Conservation (phyloP, 2,329 filamentous ascomycete genomes). For the Exophiala bonariae region DNA sequence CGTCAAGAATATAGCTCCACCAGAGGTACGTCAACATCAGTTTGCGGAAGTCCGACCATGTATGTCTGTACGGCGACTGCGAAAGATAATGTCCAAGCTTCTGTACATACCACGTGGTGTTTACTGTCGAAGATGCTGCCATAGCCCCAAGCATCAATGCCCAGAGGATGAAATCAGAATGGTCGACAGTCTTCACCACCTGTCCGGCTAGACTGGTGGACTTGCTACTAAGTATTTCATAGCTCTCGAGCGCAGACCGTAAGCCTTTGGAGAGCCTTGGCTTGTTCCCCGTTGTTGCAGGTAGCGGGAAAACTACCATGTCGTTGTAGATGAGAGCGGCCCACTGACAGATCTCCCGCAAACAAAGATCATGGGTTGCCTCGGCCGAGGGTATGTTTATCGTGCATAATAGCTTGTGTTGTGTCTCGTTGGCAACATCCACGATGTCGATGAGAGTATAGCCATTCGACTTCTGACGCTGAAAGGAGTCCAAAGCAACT, state of each 20-base stretch:
- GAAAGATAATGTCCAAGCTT: constrained; percentile 9
- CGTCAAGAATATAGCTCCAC: constrained; percentile 16
- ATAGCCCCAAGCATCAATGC: constrained; percentile 8
- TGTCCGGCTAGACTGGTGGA: background rate
- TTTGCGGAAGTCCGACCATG: constrained; percentile 8
- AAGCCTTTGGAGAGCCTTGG: constrained; percentile 7
- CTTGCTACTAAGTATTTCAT: constrained; percentile 2
- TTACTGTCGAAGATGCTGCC: constrained; percentile 8
- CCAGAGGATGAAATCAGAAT: constrained; percentile 11
- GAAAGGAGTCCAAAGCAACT: constrained; percentile 13
- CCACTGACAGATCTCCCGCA: constrained; percentile 9
- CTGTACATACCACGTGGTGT: constrained; percentile 6
- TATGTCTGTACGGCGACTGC: background rate
- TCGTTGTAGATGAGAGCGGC: constrained; percentile 18
- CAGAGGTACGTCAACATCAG: constrained; percentile 14
- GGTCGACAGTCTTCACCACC: background rate
- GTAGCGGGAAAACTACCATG: constrained; percentile 12
- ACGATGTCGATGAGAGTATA: constrained; percentile 4
- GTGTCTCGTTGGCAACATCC: constrained; percentile 11
- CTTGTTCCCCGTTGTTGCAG: constrained; percentile 4
- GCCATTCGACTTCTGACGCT: constrained; percentile 5
- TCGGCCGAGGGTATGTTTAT: background rate
- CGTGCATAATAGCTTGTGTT: constrained; percentile 9
- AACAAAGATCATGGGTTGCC: background rate
- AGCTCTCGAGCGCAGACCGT: constrained; percentile 7